A percentile compares a stretch with the other conserved stretches of the same genome.
phyloP scores from a whole-genome alignment of 148 eudicot genomes.

The Suaeda aralocaspica region DNA sequence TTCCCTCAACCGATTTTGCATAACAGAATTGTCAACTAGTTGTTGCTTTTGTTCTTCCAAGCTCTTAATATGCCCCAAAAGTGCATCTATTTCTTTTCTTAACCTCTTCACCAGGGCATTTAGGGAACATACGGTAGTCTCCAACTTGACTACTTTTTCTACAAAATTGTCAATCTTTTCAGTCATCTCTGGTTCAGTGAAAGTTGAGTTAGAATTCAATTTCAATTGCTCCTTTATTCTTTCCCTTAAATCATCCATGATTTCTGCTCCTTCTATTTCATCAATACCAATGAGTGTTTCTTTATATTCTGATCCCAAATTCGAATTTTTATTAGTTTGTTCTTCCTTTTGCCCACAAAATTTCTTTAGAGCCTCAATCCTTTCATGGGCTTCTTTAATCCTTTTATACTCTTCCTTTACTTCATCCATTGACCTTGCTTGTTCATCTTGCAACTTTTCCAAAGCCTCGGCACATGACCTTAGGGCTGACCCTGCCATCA shows the following conservation, averaged over 20 bases:
- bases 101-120: slow-evolving; percentile 53
- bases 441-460: slow-evolving; percentile 45
- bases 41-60: slow-evolving; percentile 50
- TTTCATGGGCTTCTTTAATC: slow-evolving; percentile 46
- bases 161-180: slow-evolving; percentile 76
- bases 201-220: slow-evolving; percentile 24
- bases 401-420: slow-evolving; percentile 46
- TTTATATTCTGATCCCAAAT: slow-evolving; percentile 17
- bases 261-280: slow-evolving; percentile 24
- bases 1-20: slow-evolving; percentile 39
- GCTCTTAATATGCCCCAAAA: slow-evolving; percentile 42
- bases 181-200: slow-evolving; percentile 60
- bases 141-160: slow-evolving; percentile 50
- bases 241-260: slow-evolving; percentile 27
- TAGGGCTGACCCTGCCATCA: slow-evolving; percentile 62
- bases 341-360: slow-evolving; percentile 13
- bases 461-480: slow-evolving; percentile 59
- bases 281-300: slow-evolving; percentile 29
- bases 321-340: slow-evolving; percentile 2
- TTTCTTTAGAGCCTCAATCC: slow-evolving; percentile 39
- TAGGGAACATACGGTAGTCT: slow-evolving; percentile 54
- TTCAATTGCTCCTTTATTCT: slow-evolving; percentile 40
- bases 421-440: slow-evolving; percentile 36
- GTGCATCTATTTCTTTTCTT: slow-evolving; percentile 43
- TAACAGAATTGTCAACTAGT: slow-evolving; percentile 27